Evolutionary conservation across 2,329 filamentous ascomycete genomes (phyloP), one percentile per base, ranked within the genome.

Genomic region (Sclerotinia trifoliorum): DNA sequence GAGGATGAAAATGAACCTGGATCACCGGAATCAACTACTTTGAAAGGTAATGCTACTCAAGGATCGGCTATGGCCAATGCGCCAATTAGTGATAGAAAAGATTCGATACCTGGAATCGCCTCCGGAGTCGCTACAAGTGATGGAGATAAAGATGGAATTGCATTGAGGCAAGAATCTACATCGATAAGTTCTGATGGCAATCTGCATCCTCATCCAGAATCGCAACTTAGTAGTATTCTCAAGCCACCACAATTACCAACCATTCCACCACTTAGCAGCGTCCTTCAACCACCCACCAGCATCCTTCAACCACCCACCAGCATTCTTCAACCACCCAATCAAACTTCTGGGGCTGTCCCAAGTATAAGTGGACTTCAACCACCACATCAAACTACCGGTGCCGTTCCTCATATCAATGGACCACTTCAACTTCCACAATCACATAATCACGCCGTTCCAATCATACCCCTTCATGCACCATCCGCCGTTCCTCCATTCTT

Each of bases 1-100:
- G 75, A 77, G 49, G 70, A 65, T 15, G 74, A 72, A 3, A 29
- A 70, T 24, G 68, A 69, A 64, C 21, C 29, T 55, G 65, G 67
- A n/a, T 46, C 54, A 17, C 17, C 42, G n/a, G 42, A 60, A 56
- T 46, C 67, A n/a, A 42, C 64, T n/a, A 24, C 46, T 17, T 32
- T 68, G n/a, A 55, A 58, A 49, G 52, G 26, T 6, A 21, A 7
- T 46, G 49, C 39, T 58, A 51, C 39, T 35, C 54, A 26, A 44
- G 57, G 46, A 21, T 57, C 32, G 15, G 21, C 24, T 46, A 48
- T 29, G 26, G 17, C n/a, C 1, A 44, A 29, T 66, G 55, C 35
- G 21, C 49, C 44, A 48, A 39, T 29, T 42, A 21, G 52, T 24
- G 19, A 32, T 39, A 32, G n/a, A 11, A 66, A 65, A 13, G 58